Base-by-base conservation (phyloP, 2,329 filamentous ascomycete species). In the Escovopsis sp. region DNA sequence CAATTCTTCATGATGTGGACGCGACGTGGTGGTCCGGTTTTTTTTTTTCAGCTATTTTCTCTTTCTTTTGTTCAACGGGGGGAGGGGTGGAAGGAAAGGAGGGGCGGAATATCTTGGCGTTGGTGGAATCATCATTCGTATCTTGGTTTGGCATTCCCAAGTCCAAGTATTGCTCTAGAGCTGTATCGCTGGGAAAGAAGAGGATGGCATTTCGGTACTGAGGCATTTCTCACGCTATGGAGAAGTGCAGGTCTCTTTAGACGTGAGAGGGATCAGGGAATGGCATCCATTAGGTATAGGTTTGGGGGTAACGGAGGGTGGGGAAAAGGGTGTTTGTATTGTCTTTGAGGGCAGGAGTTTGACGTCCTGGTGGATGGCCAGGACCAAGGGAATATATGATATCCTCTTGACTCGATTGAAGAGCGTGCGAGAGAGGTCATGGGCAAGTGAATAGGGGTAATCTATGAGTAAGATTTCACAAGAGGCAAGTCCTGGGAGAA, bases 211-310 rank as follows among this genome's bases (percentile, higher is more conserved):
- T 16, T 25, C 31, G 15, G 16, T 16, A 13, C 37, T 29, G 24
- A 35, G 20, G 37, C 34, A 36, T 39, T 30, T 30, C 32, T 39
- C 41, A 46, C 41, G 44, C 40, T 40, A 27, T 39, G 46, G 52
- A 52, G 57, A 57, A 56, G 57, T 60, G 57, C 57, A 60, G 57
- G 51, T 57, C 57, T 58, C 42, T 36, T 43, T 44, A 47, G 43
- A 40, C 36, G 25, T 29, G 35, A 32, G 35, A 40, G 32, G 40
- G 10, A 32, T 30, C 38, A 31, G 20, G 37, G 43, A 41, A 40
- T 44, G 27, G 34, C 42, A 20, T 20, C 20, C 20, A 20, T 20
- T 6, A 20, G 20, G 20, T 2, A 20, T 20, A n/a, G 20, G 20
- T 20, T 20, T 20, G 2, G 35, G 39, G 43, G 25, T 35, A 41